Evolutionary conservation across 768 basidiomycete species (phyloP), one percentile per base, ranked within the genome.

Genomic region (Leccinellum rugosiceps): DNA sequence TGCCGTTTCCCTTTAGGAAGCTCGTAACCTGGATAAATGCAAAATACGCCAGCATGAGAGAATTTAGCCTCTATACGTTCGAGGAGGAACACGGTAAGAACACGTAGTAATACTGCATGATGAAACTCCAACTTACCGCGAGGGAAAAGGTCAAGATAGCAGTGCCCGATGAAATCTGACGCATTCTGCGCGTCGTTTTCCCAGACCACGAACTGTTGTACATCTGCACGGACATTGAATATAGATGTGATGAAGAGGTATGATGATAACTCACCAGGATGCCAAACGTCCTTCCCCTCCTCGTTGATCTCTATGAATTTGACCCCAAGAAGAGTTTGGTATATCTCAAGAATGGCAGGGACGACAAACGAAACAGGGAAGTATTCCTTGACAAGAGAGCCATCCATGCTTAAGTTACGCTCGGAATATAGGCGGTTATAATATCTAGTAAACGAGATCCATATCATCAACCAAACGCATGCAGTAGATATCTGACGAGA

Each of bases 101-200:
- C 28, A 28, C 34, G 32, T 26, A 21, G 32, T 26, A 21, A 32
- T 6, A 19, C 19, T 6, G 1, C 15, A 31, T 21, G 9, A 21
- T 9, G 46, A 28, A 28, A 47, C 1, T 49, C 30, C 13, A 31
- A 14, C 30, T 30, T 50, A 90, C 90, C 80, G 23, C 91, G 84
- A 55, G 91, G 91, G 79, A 88, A 93, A 43, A 95, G 80, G 65
- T 95, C 93, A 28, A 94, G 86, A 65, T 92, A 92, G 68, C 90
- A 90, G 71, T 92, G 88, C 3, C 93, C 93, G 19, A 94, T 68
- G 65, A 94, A 94, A 25, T 78, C 88, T 1, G 83, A 78, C 62
- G 78, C 83, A 60, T 86, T 84, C 51, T 82, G 86, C 19, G 88
- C 86, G 57, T 82, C 84, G 52, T 84, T 84, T 63, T 89, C 86